These are phyloP conservation scores for Carex kokanica DNA, from an alignment of 176 grass and related monocot species.

Conservation along the genomic window DNA sequence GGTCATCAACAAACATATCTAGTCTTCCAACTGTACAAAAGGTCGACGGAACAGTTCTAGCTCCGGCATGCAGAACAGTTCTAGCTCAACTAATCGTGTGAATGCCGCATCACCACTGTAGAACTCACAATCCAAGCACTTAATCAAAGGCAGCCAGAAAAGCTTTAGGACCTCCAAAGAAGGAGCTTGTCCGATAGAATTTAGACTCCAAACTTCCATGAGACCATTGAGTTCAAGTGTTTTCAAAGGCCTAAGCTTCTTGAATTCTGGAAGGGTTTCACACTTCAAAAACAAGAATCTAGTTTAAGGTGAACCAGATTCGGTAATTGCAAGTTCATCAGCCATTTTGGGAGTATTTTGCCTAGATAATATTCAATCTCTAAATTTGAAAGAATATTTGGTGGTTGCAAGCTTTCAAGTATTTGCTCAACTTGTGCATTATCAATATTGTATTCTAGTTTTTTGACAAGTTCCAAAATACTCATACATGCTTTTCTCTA, in stretches of 20 bases:
- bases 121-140: not conserved
- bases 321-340: not conserved
- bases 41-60: not conserved
- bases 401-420: not conserved
- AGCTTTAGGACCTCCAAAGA: not conserved
- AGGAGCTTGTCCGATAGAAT: not conserved
- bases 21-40: not conserved
- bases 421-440: not conserved
- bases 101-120: not conserved
- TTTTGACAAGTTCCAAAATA: not conserved
- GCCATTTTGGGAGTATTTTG: not conserved
- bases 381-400: not conserved
- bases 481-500: not conserved
- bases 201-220: not conserved
- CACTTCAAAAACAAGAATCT: not conserved
- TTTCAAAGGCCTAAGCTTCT: not conserved
- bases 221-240: not conserved
- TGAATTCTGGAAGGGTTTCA: not conserved
- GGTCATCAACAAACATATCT: not conserved
- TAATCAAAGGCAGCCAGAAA: not conserved
- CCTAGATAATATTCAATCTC: not conserved
- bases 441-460: not conserved
- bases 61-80: not conserved
- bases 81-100: not conserved
- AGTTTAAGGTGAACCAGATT: not conserved